phyloP scores from a whole-genome alignment of 768 basidiomycete species.

The Coprinopsis marcescibilis region DNA sequence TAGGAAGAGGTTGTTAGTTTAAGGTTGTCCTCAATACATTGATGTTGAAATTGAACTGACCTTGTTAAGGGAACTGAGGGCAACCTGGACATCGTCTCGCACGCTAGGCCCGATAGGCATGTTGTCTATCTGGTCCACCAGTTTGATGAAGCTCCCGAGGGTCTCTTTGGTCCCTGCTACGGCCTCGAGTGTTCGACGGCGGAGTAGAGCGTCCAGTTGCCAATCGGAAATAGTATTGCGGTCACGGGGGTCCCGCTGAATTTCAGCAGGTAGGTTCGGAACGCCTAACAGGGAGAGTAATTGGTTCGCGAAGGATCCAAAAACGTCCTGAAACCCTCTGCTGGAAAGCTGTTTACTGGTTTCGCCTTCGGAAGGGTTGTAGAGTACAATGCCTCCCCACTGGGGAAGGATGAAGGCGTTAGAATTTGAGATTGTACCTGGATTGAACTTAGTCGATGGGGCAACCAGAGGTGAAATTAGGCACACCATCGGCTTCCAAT shows the following conservation, averaged over 20 bases:
- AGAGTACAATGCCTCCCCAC: constrained; percentile 85
- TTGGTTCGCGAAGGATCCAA: constrained; percentile 64
- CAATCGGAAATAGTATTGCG: constrained; percentile 50
- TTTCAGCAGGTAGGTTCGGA: constrained; percentile 47
- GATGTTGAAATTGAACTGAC: constrained; percentile 34
- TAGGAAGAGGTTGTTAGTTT: background rate
- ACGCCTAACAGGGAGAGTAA: constrained; percentile 79
- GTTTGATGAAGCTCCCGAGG: constrained; percentile 72
- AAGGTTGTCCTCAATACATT: background rate
- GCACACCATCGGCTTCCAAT: constrained; percentile 45
- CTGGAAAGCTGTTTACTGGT: constrained; percentile 33
- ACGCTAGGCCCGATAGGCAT: constrained; percentile 89
- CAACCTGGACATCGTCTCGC: constrained; percentile 59
- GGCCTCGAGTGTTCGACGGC: constrained; percentile 67
- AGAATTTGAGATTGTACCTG: constrained; percentile 45
- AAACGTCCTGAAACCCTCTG: constrained; percentile 43
- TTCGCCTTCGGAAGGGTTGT: constrained; percentile 47
- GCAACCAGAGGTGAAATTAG: background rate
- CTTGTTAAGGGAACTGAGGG: constrained; percentile 67
- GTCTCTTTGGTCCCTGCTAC: constrained; percentile 64
- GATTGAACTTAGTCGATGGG: constrained; percentile 5
- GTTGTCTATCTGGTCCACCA: constrained; percentile 81
- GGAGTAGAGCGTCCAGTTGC: constrained; percentile 78
- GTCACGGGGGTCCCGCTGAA: constrained; percentile 25
- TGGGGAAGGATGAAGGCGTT: constrained; percentile 87